These are phyloP conservation scores for Alternaria sp. DNA, from an alignment of 2,329 filamentous ascomycete species.

Conservation along the genomic window DNA sequence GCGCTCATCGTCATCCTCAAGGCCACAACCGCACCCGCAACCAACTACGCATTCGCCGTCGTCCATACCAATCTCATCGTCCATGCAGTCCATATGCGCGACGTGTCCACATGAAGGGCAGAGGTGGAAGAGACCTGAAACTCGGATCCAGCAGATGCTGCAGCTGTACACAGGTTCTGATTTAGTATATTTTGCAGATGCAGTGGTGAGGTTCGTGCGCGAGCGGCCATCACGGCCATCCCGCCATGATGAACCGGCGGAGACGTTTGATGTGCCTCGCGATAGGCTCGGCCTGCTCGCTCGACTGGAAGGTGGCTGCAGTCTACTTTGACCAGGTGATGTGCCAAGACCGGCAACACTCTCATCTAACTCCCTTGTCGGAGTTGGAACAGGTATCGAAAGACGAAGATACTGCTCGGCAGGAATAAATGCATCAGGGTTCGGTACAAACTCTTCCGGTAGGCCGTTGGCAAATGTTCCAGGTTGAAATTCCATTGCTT, in stretches of 20 bases:
- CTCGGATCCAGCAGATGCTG: slow-evolving; percentile 50
- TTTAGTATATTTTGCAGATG: slow-evolving; percentile 21
- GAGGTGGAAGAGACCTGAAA: slow-evolving; percentile 46
- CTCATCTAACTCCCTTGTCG: slow-evolving; percentile 30
- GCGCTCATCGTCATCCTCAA: slow-evolving; percentile 37
- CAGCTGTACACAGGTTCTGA: slow-evolving; percentile 42
- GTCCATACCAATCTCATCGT: slow-evolving; percentile 31
- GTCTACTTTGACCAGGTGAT: slow-evolving; percentile 23
- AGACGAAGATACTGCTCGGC: slow-evolving; percentile 44
- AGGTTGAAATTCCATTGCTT: slow-evolving; percentile 47
- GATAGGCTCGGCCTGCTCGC: slow-evolving; percentile 34
- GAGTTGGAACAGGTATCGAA: slow-evolving; percentile 36
- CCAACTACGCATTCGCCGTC: slow-evolving; percentile 44
- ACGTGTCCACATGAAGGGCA: slow-evolving; percentile 49
- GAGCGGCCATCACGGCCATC: slow-evolving; percentile 22
- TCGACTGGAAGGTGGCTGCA: slow-evolving; percentile 25
- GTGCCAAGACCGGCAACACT: slow-evolving; percentile 26
- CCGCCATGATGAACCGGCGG: slow-evolving; percentile 30
- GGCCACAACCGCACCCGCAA: slow-evolving; percentile 40
- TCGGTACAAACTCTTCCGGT: slow-evolving; percentile 23
- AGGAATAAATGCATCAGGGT: slow-evolving; percentile 25
- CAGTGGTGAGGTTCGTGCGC: slow-evolving; percentile 13
- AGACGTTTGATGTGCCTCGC: slow-evolving; percentile 39
- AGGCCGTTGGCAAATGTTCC: slow-evolving; percentile 25
- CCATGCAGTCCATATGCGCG: slow-evolving; percentile 50